Evolutionary conservation across 352 stramenopile species (phyloP).

Genomic region (Halophytophthora batemanensis): DNA sequence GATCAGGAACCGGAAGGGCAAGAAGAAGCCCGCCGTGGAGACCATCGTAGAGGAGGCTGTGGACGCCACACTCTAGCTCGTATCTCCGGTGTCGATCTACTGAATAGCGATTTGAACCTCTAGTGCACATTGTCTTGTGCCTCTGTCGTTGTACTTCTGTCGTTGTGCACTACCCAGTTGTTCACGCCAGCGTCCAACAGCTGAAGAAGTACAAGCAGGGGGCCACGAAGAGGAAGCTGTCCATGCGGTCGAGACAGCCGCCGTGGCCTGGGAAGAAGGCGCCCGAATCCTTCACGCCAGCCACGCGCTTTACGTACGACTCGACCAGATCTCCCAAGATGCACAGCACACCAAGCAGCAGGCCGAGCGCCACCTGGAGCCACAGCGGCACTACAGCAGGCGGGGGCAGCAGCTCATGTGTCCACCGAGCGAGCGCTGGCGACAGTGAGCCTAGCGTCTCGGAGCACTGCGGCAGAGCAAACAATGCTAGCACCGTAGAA

Average conservation of each 20-base stretch:
- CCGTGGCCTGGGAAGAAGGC: conserved; percentile 72
- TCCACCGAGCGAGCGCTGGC: conserved; percentile 10
- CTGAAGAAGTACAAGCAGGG: conserved; percentile 62
- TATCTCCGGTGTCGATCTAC: conserved; percentile 9
- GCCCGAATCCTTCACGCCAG: conserved; percentile 68
- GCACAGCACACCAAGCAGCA: conserved; percentile 49
- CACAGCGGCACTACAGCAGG: conserved; percentile 18
- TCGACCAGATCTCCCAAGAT: conserved; percentile 67
- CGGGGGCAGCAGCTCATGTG: conserved; percentile 27
- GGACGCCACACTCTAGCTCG: conserved; percentile 43
- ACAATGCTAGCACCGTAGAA: conserved; percentile 43
- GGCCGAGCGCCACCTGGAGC: conserved; percentile 42
- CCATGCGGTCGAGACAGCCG: conserved; percentile 76
- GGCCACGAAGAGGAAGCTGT: conserved; percentile 71
- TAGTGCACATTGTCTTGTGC: background rate
- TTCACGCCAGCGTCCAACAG: conserved; percentile 18
- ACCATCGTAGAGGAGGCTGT: conserved; percentile 56
- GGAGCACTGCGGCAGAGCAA: conserved; percentile 21
- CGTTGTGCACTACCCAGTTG: background rate
- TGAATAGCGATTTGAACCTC: conserved; percentile 6
- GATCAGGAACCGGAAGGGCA: conserved; percentile 15
- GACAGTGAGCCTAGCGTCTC: conserved; percentile 3
- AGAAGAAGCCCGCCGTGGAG: conserved; percentile 26
- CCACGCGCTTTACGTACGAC: conserved; percentile 69
- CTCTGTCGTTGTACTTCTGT: background rate